Evolutionary conservation across 208 protist species (phyloP).

Genomic region (Trypanosoma conorhini): DNA sequence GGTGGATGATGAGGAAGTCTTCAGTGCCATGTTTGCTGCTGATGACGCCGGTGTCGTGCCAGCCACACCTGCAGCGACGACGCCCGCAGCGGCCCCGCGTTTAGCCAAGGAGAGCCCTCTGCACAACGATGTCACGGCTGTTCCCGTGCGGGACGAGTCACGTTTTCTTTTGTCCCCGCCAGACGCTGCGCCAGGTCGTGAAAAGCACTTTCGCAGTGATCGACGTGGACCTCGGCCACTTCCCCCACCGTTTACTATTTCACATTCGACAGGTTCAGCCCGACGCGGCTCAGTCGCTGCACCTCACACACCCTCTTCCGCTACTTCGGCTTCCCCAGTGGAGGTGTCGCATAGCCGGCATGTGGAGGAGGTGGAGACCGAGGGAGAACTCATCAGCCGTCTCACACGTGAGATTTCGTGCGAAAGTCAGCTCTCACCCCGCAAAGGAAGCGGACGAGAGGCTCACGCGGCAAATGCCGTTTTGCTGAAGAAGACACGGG

Average conservation of each 20-base stretch:
- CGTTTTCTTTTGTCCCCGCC: slow-evolving; percentile 15
- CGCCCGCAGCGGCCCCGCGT: too few relatives aligned
- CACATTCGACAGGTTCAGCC: too few relatives aligned
- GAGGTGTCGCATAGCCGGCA: not conserved
- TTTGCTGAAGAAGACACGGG: not conserved
- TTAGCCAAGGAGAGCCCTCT: too few relatives aligned
- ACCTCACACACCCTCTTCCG: not conserved
- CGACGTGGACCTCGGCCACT: not conserved
- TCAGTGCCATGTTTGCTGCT: not conserved
- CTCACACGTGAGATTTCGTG: slow-evolving; percentile 14
- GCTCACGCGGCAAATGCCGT: not conserved
- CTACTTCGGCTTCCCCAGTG: not conserved
- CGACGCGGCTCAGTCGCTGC: not conserved
- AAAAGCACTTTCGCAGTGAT: not conserved
- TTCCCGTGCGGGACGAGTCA: not conserved
- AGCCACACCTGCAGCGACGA: too few relatives aligned
- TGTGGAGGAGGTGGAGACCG: not conserved
- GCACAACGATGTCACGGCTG: too few relatives aligned
- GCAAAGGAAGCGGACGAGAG: not conserved
- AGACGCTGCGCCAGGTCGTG: not conserved
- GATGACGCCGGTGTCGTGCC: too few relatives aligned
- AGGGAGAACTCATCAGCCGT: slow-evolving; percentile 8
- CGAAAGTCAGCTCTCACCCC: not conserved
- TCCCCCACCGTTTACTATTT: slow-evolving; percentile 1
- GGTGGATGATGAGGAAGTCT: slow-evolving; percentile 1